Percentiles rank a stretch among this genome's conserved stretches.
Conservation (phyloP, 1,284 basidiomycete species). For the Earliella scabrosa region DNA sequence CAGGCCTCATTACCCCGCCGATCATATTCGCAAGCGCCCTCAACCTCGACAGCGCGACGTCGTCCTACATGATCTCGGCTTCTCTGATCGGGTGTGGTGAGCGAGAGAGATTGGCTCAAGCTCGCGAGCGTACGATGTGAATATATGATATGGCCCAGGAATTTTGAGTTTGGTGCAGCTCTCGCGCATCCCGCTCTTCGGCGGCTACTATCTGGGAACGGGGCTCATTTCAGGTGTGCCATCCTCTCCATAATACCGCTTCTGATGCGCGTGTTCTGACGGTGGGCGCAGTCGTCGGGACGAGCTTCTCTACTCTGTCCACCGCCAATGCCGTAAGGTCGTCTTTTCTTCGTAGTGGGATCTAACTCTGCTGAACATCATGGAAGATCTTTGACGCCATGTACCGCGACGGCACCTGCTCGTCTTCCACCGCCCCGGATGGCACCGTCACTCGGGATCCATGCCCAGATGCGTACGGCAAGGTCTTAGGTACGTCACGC, state of each 20-base stretch:
- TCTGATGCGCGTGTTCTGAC: no score
- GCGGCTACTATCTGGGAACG: slow-evolving; percentile 72
- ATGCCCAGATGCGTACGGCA: slow-evolving; percentile 84
- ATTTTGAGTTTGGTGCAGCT: slow-evolving; percentile 80
- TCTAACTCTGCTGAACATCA: neutral
- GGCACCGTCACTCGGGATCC: slow-evolving; percentile 63
- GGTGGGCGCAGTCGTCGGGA: slow-evolving; percentile 67
- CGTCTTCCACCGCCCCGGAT: slow-evolving; percentile 58
- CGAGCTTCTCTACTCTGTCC: slow-evolving; percentile 81
- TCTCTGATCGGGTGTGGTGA: slow-evolving; percentile 78
- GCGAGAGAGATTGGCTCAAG: slow-evolving; percentile 22
- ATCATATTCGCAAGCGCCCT: slow-evolving; percentile 79
- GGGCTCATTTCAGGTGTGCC: slow-evolving; percentile 65
- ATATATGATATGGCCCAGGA: slow-evolving; percentile 40
- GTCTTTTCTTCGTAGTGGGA: neutral
- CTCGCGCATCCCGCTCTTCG: slow-evolving; percentile 64
- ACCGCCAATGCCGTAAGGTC: slow-evolving; percentile 68
- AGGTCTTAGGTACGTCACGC: slow-evolving; percentile 60
- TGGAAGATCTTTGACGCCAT: slow-evolving; percentile 65
- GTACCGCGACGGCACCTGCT: slow-evolving; percentile 82
- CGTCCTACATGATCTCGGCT: slow-evolving; percentile 83
- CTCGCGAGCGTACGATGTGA: no score
- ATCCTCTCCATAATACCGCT: no score
- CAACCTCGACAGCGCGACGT: slow-evolving; percentile 56
- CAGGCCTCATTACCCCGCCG: slow-evolving; percentile 59